Evolutionary conservation across 257 asterid genomes (phyloP).

Genomic region (Solanum tarijense): DNA sequence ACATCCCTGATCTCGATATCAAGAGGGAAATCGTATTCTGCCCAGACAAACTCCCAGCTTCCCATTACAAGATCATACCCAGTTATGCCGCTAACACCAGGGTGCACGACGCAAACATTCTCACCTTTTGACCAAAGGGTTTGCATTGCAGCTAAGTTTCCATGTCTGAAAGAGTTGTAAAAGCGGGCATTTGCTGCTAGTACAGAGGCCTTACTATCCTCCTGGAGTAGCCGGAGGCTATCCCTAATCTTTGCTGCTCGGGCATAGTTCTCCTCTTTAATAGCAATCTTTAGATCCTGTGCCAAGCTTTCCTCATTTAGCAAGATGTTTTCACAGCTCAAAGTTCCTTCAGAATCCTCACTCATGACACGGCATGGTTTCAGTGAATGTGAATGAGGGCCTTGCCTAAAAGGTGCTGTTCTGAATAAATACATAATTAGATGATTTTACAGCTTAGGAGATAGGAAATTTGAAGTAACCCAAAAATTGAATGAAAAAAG

Average conservation of each 20-base stretch:
- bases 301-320: constrained; percentile 63
- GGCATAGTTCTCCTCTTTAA: constrained; percentile 73
- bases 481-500: neutral
- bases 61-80: constrained; percentile 97
- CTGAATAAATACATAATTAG: constrained; percentile 36
- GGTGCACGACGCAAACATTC: constrained; percentile 87
- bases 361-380: constrained; percentile 42
- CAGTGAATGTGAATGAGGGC: constrained; percentile 28
- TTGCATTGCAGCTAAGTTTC: constrained; percentile 81
- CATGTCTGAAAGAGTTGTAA: constrained; percentile 69
- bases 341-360: constrained; percentile 67
- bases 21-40: constrained; percentile 86
- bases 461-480: neutral
- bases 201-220: constrained; percentile 74
- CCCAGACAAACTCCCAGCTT: constrained; percentile 98
- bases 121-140: constrained; percentile 80
- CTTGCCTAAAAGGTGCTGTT: constrained; percentile 39
- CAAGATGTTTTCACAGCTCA: constrained; percentile 78
- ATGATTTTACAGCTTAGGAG: constrained; percentile 1
- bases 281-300: constrained; percentile 61
- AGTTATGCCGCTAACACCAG: constrained; percentile 94
- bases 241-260: constrained; percentile 90
- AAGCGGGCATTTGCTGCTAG: constrained; percentile 78
- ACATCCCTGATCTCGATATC: constrained; percentile 76
- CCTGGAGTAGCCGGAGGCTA: constrained; percentile 73